Percentiles rank a stretch among this genome's conserved stretches.
Evolutionary conservation across 805 yeast species (phyloP).

Genomic region (Debaryomyces castellii): DNA sequence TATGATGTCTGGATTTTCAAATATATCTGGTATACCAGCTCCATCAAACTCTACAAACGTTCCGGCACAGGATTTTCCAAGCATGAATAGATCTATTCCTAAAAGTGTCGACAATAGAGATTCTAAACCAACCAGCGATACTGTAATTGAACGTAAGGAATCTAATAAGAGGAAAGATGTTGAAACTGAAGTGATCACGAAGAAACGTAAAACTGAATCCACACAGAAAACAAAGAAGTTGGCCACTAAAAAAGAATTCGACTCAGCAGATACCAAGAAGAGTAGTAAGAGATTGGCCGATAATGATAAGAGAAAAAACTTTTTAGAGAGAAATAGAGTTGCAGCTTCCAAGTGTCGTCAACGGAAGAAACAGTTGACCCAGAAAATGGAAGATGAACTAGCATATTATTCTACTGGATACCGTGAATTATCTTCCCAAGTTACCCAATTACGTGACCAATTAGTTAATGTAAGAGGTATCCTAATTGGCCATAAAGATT

Average conservation of each 20-base stretch:
- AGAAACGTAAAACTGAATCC: slow-evolving; percentile 1
- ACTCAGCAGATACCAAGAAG: slow-evolving; percentile 9
- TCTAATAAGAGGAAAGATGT: slow-evolving; percentile 6
- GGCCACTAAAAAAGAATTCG: slow-evolving; percentile 5
- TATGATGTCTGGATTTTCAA: slow-evolving; percentile 44
- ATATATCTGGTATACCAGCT: slow-evolving; percentile 33
- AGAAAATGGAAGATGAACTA: slow-evolving; percentile 78
- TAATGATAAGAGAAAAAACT: slow-evolving; percentile 61
- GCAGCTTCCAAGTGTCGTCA: slow-evolving; percentile 97
- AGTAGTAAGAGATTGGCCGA: slow-evolving; percentile 8
- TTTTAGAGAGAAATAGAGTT: slow-evolving; percentile 84
- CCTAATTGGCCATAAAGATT: slow-evolving; percentile 51
- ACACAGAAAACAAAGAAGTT: slow-evolving; percentile 3
- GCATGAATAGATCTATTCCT: not conserved
- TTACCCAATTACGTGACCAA: slow-evolving; percentile 58
- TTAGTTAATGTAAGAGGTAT: slow-evolving; percentile 49
- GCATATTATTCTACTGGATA: slow-evolving; percentile 70
- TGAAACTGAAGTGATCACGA: slow-evolving; percentile 3
- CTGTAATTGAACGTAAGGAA: not conserved
- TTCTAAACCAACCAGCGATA: slow-evolving; percentile 2
- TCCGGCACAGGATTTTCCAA: not conserved
- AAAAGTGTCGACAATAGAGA: not conserved
- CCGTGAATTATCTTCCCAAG: slow-evolving; percentile 59
- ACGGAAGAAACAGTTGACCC: slow-evolving; percentile 85
- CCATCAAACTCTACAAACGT: slow-evolving; percentile 2